These are phyloP conservation scores for Paecilomyces sp. DNA, from an alignment of 2,329 filamentous ascomycete genomes.

Conservation along the genomic window DNA sequence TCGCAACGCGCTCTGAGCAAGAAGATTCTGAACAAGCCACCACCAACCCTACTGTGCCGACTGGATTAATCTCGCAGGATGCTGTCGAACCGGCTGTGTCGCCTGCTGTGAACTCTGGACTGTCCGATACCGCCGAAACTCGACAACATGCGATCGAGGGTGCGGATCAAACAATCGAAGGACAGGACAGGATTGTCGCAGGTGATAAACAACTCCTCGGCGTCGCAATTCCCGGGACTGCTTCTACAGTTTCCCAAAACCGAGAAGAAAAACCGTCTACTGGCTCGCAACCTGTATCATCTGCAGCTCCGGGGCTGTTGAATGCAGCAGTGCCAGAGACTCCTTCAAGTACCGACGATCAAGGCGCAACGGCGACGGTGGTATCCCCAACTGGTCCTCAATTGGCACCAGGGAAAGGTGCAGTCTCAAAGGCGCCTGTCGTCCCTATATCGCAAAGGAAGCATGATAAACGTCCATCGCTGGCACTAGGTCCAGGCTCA, in stretches of 20 bases:
- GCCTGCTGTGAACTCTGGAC: not conserved
- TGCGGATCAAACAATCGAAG: constrained; percentile 1
- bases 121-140: not conserved
- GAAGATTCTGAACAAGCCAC: constrained; percentile 20
- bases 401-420: constrained; percentile 7
- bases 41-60: constrained; percentile 29
- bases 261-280: constrained; percentile 7
- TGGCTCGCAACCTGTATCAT: constrained; percentile 43
- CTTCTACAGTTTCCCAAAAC: constrained; percentile 7
- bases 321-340: constrained; percentile 14
- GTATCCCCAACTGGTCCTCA: constrained; percentile 14
- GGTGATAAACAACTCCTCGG: not conserved
- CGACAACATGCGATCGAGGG: not conserved
- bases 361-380: constrained; percentile 13
- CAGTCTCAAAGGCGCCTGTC: constrained; percentile 10
- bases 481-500: constrained; percentile 16
- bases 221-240: constrained; percentile 6
- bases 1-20: constrained; percentile 21
- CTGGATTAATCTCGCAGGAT: constrained; percentile 8
- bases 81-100: constrained; percentile 8
- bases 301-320: constrained; percentile 34
- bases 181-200: constrained; percentile 9
- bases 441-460: constrained; percentile 16
- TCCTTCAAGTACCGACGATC: constrained; percentile 15
- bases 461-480: constrained; percentile 19